Base-by-base conservation (phyloP, 2,329 filamentous ascomycete genomes). In the Aspergillus sp. region DNA sequence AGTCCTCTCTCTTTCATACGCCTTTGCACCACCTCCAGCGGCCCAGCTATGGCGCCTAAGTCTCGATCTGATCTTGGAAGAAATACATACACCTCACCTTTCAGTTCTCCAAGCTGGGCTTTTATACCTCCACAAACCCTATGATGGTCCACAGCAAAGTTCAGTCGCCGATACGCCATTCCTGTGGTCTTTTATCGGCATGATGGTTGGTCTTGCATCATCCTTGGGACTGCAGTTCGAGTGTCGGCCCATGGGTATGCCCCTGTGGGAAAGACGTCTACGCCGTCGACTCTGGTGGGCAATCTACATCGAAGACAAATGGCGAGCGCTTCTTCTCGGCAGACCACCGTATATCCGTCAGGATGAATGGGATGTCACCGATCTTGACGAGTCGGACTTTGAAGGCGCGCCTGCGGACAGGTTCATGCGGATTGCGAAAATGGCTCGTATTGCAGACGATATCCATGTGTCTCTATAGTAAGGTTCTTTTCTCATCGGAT, bases 251-350 rank as follows among this genome's bases (percentile, higher is more conserved):
- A 77, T 76, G 73, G 75, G 74, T 3, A 73, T 79, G 47, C 76
- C 77, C 1, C 64, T 69, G 2, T 75, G 74, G 70, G 77, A 79
- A 56, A 77, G 77, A 56, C 69, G 76, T 9, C 67, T 79, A 7
- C 72, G 77, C 2, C 65, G 75, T 22, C 68, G 77, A 6, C 64
- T 80, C 7, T 79, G 77, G 76, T 79, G 77, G 77, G 74, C 75
- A 6, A 64, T 79, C 5, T 79, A 77, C 52, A 64, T 72, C 17
- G 74, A 79, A 58, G 77, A 80, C 43, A 79, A 77, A 62, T 79
- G 76, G 72, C 67, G 71, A 4, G 71, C 71, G 9, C 58, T 79
- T n/a, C 67, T 78, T 7, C 65, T 72, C 60, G 77, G 77, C 0
- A 69, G 74, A 2, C 77, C 77, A 2, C 71, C 76, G 1, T 76